Conservation (phyloP, 2,329 filamentous ascomycete species). For the Metarhizium robertsii region DNA sequence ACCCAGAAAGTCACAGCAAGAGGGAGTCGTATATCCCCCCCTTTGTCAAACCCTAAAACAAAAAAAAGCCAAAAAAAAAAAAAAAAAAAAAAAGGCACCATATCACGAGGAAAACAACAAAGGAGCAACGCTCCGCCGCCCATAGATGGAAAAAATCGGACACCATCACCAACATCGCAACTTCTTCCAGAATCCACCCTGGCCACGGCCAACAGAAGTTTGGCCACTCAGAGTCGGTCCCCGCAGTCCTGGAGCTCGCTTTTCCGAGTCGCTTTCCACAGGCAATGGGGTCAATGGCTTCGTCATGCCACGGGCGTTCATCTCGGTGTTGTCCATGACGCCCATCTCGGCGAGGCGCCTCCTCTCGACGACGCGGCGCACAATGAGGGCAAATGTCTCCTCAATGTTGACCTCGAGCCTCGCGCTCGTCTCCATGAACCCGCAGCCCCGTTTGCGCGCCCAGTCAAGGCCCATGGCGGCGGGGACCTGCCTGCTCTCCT, state of each 20-base stretch:
- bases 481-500: conserved; percentile 58
- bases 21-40: not conserved
- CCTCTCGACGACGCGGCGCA: conserved; percentile 52
- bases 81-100: not conserved
- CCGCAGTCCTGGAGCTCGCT: conserved; percentile 35
- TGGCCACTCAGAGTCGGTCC: conserved; percentile 34
- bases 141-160: not conserved
- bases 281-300: conserved; percentile 48
- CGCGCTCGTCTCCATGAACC: conserved; percentile 86
- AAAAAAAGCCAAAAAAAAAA: not conserved
- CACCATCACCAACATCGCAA: conserved; percentile 42
- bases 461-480: conserved; percentile 66
- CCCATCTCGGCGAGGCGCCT: conserved; percentile 40
- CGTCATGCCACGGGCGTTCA: conserved; percentile 45
- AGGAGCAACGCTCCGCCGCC: too few species aligned
- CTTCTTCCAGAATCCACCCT: conserved; percentile 44
- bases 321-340: conserved; percentile 28
- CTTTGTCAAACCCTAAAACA: too few species aligned
- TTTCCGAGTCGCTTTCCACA: conserved; percentile 28
- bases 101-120: not conserved
- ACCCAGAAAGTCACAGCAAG: conserved; percentile 2
- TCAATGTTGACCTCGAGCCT: conserved; percentile 81
- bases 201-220: conserved; percentile 30
- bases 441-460: conserved; percentile 63
- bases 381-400: conserved; percentile 71